Percentiles rank a stretch among this genome's conserved stretches.
Evolutionary conservation across 2,329 filamentous ascomycete species (phyloP).

Genomic region (Pseudogymnoascus verrucosus): DNA sequence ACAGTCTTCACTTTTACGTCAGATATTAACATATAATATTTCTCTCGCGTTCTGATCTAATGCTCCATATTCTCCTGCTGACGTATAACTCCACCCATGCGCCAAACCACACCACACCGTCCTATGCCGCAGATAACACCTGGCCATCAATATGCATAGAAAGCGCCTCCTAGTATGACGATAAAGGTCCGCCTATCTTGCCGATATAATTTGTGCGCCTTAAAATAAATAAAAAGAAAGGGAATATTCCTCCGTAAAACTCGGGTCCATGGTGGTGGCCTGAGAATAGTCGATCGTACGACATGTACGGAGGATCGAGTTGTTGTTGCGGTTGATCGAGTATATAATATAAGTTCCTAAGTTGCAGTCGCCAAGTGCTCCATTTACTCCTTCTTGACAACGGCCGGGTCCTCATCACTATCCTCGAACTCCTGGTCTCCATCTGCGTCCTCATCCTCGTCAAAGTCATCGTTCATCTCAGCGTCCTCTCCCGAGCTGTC

Average conservation of each 20-base stretch:
- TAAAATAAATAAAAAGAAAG: not conserved
- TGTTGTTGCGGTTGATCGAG: not conserved
- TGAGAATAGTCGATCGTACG: not conserved
- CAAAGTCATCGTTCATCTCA: constrained; percentile 51
- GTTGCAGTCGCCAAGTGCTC: not conserved
- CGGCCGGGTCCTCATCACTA: constrained; percentile 25
- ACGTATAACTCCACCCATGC: constrained; percentile 6
- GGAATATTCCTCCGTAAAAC: not conserved
- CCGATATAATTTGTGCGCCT: constrained; percentile 5
- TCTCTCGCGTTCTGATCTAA: not conserved
- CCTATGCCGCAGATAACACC: constrained; percentile 4
- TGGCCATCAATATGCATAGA: constrained; percentile 4
- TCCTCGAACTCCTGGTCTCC: constrained; percentile 47
- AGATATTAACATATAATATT: not conserved
- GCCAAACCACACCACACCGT: not conserved
- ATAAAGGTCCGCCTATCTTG: not conserved
- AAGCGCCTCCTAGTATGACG: constrained; percentile 1
- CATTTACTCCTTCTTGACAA: constrained; percentile 9
- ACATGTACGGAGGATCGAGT: not conserved
- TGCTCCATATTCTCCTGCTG: not conserved
- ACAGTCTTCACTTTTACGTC: not conserved
- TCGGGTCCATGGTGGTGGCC: not conserved
- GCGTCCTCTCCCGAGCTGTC: constrained; percentile 55
- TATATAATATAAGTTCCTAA: not conserved
- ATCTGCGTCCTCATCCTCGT: constrained; percentile 47